Percentiles rank a stretch among this genome's conserved stretches.
Evolutionary conservation across 768 basidiomycete species (phyloP).

Genomic region (Tephrocybe sp.): DNA sequence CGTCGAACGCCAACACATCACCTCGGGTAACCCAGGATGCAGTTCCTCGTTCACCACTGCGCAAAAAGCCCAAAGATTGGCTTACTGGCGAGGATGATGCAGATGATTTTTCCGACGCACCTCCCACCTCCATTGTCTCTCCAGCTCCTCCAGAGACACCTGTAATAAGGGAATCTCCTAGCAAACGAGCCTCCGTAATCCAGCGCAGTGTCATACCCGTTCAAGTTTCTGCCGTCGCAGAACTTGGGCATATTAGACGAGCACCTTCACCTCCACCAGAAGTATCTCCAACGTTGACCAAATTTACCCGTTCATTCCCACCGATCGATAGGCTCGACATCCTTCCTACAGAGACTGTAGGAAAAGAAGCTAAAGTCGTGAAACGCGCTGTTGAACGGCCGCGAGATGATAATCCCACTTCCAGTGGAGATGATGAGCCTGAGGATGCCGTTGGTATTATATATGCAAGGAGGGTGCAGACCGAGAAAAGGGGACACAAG

Average conservation of each 20-base stretch:
- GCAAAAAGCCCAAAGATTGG: constrained; percentile 52
- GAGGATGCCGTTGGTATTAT: constrained; percentile 39
- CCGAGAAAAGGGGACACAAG: constrained; percentile 38
- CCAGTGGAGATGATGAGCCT: constrained; percentile 61
- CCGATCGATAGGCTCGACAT: constrained; percentile 28
- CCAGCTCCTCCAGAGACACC: constrained; percentile 35
- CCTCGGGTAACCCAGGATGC: background rate
- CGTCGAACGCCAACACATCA: background rate
- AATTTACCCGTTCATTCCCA: constrained; percentile 37
- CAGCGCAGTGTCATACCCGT: constrained; percentile 44
- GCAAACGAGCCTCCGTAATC: constrained; percentile 70
- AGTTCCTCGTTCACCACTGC: background rate
- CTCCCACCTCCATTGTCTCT: constrained; percentile 16
- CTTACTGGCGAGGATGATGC: constrained; percentile 67
- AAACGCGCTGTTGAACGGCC: constrained; percentile 20
- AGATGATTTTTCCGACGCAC: constrained; percentile 13
- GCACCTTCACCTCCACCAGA: constrained; percentile 17
- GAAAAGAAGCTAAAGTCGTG: constrained; percentile 49
- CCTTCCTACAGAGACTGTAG: constrained; percentile 24
- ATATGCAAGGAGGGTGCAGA: constrained; percentile 22
- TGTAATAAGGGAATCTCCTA: constrained; percentile 66
- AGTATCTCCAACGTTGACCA: constrained; percentile 37
- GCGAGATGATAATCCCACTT: constrained; percentile 43
- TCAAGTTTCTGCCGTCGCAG: constrained; percentile 36
- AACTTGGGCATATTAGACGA: constrained; percentile 30